A percentile compares a stretch with the other conserved stretches of the same genome.
phyloP scores from a whole-genome alignment of 139 green algal genomes.

The Chlamydomonas sphaeroides region DNA sequence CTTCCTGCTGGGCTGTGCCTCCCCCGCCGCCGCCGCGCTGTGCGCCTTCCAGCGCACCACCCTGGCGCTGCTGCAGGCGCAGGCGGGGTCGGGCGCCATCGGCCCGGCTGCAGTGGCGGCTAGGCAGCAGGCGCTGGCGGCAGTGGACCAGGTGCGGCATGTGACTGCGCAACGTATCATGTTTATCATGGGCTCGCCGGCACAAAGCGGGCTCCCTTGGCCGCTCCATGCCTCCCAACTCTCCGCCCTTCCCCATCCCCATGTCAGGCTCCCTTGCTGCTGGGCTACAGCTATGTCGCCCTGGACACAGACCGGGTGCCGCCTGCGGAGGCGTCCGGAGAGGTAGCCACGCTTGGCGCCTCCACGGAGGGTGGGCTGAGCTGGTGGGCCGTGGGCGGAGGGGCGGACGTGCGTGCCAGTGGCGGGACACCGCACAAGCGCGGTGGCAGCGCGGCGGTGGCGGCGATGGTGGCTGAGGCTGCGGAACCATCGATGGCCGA shows the following conservation, averaged over 20 bases:
- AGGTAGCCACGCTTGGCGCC: background rate
- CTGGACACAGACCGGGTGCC: background rate
- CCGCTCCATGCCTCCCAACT: no score
- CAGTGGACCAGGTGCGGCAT: slow-evolving; percentile 7
- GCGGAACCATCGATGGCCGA: slow-evolving; percentile 9
- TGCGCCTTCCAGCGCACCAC: slow-evolving; percentile 27
- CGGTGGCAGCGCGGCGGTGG: background rate
- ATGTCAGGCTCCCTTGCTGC: background rate
- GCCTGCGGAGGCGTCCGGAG: background rate
- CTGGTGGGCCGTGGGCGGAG: background rate
- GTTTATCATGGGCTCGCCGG: no score
- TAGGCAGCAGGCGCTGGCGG: slow-evolving; percentile 6
- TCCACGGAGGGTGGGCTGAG: background rate
- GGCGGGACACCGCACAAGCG: background rate
- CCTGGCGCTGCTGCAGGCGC: background rate
- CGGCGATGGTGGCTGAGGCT: background rate
- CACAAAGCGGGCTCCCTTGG: no score
- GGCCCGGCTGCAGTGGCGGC: background rate
- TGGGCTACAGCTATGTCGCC: background rate
- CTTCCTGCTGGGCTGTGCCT: slow-evolving; percentile 31
- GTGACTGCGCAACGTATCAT: no score
- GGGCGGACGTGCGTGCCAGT: background rate
- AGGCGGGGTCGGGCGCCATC: background rate
- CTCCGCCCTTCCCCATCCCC: no score
- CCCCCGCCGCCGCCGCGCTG: slow-evolving; percentile 10